phyloP scores from a whole-genome alignment of 768 basidiomycete genomes.

The Phylloporus sp. region DNA sequence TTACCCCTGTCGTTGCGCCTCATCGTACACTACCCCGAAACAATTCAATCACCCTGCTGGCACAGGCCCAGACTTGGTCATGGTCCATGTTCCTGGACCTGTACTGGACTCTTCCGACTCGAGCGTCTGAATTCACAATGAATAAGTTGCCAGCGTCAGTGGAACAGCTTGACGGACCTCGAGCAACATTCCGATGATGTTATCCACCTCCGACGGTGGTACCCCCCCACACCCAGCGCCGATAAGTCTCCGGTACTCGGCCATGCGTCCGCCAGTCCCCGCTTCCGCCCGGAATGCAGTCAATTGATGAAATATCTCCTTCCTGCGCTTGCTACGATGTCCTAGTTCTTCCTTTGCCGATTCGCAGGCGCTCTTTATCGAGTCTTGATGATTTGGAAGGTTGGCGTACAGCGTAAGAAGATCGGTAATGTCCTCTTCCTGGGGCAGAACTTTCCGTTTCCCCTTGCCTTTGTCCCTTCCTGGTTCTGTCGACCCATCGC shows the following conservation, averaged over 20 bases:
- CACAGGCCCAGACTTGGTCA: conserved; percentile 22
- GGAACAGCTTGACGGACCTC: conserved; percentile 49
- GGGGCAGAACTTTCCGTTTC: conserved; percentile 47
- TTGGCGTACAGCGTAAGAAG: conserved; percentile 53
- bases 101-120: conserved; percentile 78
- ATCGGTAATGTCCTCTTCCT: conserved; percentile 60
- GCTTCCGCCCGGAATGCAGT: conserved; percentile 83
- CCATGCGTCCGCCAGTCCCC: conserved; percentile 85
- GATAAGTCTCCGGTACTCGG: conserved; percentile 83
- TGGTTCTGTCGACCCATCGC: conserved; percentile 33
- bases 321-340: conserved; percentile 62
- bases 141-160: not conserved
- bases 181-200: conserved; percentile 75
- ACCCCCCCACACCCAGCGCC: conserved; percentile 87
- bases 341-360: conserved; percentile 58
- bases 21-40: not conserved
- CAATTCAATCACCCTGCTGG: conserved; percentile 18
- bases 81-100: conserved; percentile 40
- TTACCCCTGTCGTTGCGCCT: conserved; percentile 3
- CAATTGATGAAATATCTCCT: conserved; percentile 66
- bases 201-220: conserved; percentile 82
- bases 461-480: conserved; percentile 41
- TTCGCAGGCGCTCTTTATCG: conserved; percentile 51
- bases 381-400: conserved; percentile 54
- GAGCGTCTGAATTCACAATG: conserved; percentile 49